Conservation (phyloP, 345 rosid genomes). For the Sonneratia caseolaris region DNA sequence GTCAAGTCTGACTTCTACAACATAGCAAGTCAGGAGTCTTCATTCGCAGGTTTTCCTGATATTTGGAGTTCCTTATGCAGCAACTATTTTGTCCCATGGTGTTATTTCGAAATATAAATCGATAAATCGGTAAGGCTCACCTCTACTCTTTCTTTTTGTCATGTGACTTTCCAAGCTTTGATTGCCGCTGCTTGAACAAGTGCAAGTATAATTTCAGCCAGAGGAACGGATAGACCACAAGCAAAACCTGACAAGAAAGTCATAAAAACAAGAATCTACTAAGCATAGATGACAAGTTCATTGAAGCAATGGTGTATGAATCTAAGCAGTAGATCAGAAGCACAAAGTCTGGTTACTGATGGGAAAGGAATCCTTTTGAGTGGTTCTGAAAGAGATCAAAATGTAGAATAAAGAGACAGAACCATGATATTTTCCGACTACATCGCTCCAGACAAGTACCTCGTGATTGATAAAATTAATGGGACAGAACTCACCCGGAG, state of each 20-base stretch:
- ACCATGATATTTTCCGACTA: too few relatives aligned
- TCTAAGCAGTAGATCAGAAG: too few relatives aligned
- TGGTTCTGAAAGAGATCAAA: too few relatives aligned
- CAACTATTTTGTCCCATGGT: background rate
- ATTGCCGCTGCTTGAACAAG: conserved; percentile 58
- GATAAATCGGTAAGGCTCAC: conserved; percentile 6
- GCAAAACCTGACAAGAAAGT: conserved; percentile 32
- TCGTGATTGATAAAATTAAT: background rate
- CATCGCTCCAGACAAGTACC: too few relatives aligned
- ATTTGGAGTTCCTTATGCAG: background rate
- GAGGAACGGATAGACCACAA: conserved; percentile 59
- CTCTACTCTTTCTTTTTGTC: conserved; percentile 42
- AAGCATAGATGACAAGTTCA: background rate
- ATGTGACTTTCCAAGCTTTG: conserved; percentile 43
- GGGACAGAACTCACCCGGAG: conserved; percentile 34
- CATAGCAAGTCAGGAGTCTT: background rate
- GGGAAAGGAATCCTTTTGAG: too few relatives aligned
- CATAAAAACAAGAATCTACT: conserved; percentile 5
- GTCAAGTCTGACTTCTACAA: background rate
- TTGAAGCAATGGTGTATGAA: background rate
- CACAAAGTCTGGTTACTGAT: too few relatives aligned
- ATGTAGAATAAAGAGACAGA: too few relatives aligned
- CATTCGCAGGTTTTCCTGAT: background rate
- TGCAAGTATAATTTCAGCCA: conserved; percentile 71
- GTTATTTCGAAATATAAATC: background rate